phyloP scores from a whole-genome alignment of 2,329 filamentous ascomycete species.

The Ustulina deusta region DNA sequence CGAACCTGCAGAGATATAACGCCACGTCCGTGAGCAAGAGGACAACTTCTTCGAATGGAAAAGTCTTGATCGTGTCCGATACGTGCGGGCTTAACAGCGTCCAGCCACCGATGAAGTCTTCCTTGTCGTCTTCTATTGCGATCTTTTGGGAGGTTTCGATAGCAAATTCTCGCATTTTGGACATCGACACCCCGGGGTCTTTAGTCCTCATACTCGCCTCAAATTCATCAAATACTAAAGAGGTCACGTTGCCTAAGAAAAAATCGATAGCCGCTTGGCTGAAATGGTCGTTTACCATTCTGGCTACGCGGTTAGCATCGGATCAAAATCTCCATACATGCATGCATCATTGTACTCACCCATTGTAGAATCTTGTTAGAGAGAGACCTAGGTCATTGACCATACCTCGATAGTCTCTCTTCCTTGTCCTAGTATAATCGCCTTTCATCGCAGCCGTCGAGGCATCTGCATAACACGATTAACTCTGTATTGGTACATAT shows the following conservation, averaged over 20 bases:
- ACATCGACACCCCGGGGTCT: conserved; percentile 89
- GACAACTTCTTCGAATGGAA: conserved; percentile 89
- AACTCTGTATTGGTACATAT: neutral
- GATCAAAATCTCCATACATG: conserved; percentile 2
- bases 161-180: conserved; percentile 85
- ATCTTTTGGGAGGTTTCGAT: conserved; percentile 90
- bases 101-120: conserved; percentile 92
- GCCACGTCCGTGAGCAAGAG: conserved; percentile 87
- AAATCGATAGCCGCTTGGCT: conserved; percentile 96
- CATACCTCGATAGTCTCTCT: conserved; percentile 90
- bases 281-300: conserved; percentile 98
- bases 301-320: conserved; percentile 53
- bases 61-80: conserved; percentile 75
- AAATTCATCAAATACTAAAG: conserved; percentile 91
- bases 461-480: conserved; percentile 64
- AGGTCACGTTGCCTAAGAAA: conserved; percentile 87
- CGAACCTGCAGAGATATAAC: conserved; percentile 89
- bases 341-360: conserved; percentile 58
- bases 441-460: conserved; percentile 96
- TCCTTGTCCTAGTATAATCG: conserved; percentile 92
- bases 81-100: conserved; percentile 82
- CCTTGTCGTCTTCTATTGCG: conserved; percentile 83
- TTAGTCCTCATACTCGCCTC: conserved; percentile 92
- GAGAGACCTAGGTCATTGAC: conserved; percentile 92
- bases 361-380: conserved; percentile 78